Base-by-base conservation (phyloP, 1,284 basidiomycete genomes). In the Taiwanofungus camphoratus region DNA sequence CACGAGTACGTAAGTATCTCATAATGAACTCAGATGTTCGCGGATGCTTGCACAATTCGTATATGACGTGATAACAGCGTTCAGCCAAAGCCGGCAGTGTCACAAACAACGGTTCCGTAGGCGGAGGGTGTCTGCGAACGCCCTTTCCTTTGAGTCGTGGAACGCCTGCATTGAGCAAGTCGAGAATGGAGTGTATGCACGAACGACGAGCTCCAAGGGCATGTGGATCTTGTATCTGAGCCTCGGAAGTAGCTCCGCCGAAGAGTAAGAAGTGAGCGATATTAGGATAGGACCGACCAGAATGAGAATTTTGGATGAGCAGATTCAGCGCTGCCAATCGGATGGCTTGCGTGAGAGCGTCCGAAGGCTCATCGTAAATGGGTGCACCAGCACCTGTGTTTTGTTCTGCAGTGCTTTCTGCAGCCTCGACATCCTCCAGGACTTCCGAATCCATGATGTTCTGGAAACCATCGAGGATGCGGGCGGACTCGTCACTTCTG, bases 231-330 rank as follows among this genome's bases (percentile, higher is more conserved):
- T 87, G 80, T 33, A 89, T 81, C 48, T 74, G 76, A 49, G 74
- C 71, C 36, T 78, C 70, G 34, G 64, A 64, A 27, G 69, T 68
- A 33, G 67, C 64, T 2, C 72, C 64, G 1, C 84, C 88, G 59
- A 94, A 90, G 5, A 99, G 75, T 7, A 99, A 68, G 62, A 92
- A 88, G 66, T 98, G 92, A 0, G 88, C 87, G 26, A 97, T 60
- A 55, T 95, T 97, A 12, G 94, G 92, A 45, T 83, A 89, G 0
- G 81, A 64, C 8, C 75, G 65, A 34, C 72, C 73, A 0, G 65
- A 60, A n/a, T 76, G 66, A 0, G 93, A 94, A 49, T 87, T 88
- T 42, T 79, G 79, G 32, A 92, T 77, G 45, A 99, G 71, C 8
- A 99, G 70, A 51, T 95, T 87, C 36, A 99, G 76, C n/a, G 92